Conservation (phyloP, 805 yeast species). For the Teunomyces stri region DNA sequence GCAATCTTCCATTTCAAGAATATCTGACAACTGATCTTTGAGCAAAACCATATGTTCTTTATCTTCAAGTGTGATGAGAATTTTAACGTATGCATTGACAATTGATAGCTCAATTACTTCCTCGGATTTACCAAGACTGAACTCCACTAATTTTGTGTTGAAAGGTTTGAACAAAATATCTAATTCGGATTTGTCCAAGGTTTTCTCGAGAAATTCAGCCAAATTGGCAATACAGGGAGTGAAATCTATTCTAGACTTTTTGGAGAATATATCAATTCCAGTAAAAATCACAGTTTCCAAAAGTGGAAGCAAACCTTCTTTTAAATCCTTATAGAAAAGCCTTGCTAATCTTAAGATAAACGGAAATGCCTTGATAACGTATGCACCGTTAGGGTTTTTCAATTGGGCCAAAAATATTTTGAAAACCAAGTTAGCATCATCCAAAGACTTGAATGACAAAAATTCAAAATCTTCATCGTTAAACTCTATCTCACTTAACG, state of each 20-base stretch:
- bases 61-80: not conserved
- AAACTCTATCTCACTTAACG: slow-evolving; percentile 8
- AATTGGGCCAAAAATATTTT: not conserved
- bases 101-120: not conserved
- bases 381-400: not conserved
- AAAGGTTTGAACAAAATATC: not conserved
- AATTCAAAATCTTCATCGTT: slow-evolving; percentile 4
- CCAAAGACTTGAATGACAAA: not conserved
- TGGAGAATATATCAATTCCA: slow-evolving; percentile 7
- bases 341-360: not conserved
- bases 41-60: not conserved
- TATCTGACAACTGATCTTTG: slow-evolving; percentile 6
- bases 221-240: not conserved
- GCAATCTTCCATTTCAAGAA: not conserved
- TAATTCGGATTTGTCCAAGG: not conserved
- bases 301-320: not conserved
- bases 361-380: not conserved
- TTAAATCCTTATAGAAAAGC: slow-evolving; percentile 10
- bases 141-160: not conserved
- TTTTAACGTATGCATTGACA: not conserved
- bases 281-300: not conserved
- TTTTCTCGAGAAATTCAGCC: not conserved
- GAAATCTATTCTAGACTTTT: not conserved
- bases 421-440: not conserved
- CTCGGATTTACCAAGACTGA: not conserved